Evolutionary conservation across 345 rosid species (phyloP).

Genomic region (Trapa bicornis): DNA sequence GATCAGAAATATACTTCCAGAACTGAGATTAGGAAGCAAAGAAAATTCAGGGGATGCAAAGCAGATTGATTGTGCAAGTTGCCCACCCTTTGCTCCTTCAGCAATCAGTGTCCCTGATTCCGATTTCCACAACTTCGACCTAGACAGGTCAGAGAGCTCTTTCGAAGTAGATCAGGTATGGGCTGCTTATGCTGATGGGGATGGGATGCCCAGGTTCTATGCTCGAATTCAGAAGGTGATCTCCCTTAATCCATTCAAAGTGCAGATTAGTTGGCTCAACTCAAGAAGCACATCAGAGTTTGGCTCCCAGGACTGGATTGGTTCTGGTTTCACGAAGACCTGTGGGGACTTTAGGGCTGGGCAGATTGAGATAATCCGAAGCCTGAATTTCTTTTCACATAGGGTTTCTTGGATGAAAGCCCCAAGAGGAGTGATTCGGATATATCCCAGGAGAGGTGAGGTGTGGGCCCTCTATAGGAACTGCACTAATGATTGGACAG

Average conservation of each 20-base stretch:
- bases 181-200: constrained; percentile 91
- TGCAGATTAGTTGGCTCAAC: constrained; percentile 90
- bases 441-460: constrained; percentile 67
- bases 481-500: constrained; percentile 82
- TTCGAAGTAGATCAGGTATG: constrained; percentile 76
- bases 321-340: constrained; percentile 67
- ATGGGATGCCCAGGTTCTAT: constrained; percentile 94
- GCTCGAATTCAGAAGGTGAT: constrained; percentile 82
- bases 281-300: constrained; percentile 57
- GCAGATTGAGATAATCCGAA: constrained; percentile 32
- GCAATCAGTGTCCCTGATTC: constrained; percentile 76
- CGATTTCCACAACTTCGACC: constrained; percentile 83
- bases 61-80: constrained; percentile 2
- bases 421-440: constrained; percentile 45
- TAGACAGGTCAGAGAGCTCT: constrained; percentile 56
- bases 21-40: constrained; percentile 24
- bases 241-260: constrained; percentile 63
- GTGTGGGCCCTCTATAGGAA: constrained; percentile 85
- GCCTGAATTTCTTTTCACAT: constrained; percentile 75
- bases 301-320: constrained; percentile 56
- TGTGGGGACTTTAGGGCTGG: constrained; percentile 79
- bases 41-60: constrained; percentile 11
- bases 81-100: constrained; percentile 15
- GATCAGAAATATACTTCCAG: constrained; percentile 32
- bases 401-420: constrained; percentile 67